Evolutionary conservation across 2,329 filamentous ascomycete genomes (phyloP), one percentile per base, ranked within the genome.

Genomic region (Xylaria sp.): DNA sequence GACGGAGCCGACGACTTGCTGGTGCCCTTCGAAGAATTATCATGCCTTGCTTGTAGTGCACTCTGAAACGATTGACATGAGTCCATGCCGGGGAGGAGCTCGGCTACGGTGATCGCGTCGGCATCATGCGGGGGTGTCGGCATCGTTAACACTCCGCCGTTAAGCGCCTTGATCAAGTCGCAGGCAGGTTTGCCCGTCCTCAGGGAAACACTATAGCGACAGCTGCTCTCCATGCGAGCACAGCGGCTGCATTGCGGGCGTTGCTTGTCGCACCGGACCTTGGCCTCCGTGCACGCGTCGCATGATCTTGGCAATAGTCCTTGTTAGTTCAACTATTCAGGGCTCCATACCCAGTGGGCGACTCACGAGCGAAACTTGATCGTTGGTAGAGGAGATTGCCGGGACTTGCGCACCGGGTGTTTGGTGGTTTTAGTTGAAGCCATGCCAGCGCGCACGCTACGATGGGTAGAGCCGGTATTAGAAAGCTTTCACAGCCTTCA

Each of bases 221-320:
- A 46, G 15, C 41, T 46, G 8, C 41, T 46, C 15, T 46, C 41
- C 41, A 46, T 46, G 41, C 41, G 41, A 46, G 41, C 41, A 46
- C 41, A 46, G 41, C 41, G 41, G 41, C 41, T 46, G 41, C 41
- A 46, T 18, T 46, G 41, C 13, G 41, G 41, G 41, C 41, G 41
- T n/a, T 46, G 41, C 18, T 46, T 46, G 41, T 46, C 41, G 41
- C 41, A 64, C 37, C 46, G 31, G 20, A 63, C 61, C 23, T 63
- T 63, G 37, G 48, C 61, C 25, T 63, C 39, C 10, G 61, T 63
- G 25, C 61, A 63, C 15, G 51, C 37, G 25, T 63, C 61, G 15
- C 61, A 63, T 46, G 41, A 46, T 46, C 41, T 46, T 46, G 7
- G 13, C 8, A 46, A 46, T 18, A n/a, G 8, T 18, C 15, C 6